phyloP scores from a whole-genome alignment of 1,139 yeast species.

The Suhomyces taliae region DNA sequence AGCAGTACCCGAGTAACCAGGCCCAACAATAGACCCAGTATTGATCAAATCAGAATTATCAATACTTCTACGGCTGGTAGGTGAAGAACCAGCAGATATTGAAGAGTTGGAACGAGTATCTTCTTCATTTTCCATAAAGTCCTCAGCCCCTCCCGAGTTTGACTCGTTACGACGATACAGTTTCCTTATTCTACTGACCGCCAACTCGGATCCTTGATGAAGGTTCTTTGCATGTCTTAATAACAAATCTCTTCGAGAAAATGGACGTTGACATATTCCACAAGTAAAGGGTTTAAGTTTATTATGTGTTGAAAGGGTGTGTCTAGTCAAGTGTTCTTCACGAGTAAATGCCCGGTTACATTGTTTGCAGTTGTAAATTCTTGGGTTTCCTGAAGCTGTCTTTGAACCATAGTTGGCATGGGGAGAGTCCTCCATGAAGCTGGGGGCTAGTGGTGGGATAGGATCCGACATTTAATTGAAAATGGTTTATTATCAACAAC shows the following conservation, averaged over 20 bases:
- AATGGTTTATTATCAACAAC: neutral
- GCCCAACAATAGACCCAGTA: neutral
- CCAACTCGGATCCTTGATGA: constrained; percentile 36
- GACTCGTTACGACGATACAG: constrained; percentile 28
- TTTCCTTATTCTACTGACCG: constrained; percentile 47
- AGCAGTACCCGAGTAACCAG: too few relatives aligned
- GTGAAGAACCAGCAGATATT: constrained; percentile 4
- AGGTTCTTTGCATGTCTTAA: constrained; percentile 34
- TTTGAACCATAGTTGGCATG: constrained; percentile 39
- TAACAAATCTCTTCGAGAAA: constrained; percentile 31
- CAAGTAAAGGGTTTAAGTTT: constrained; percentile 45
- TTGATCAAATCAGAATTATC: constrained; percentile 10
- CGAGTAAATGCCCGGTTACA: constrained; percentile 50
- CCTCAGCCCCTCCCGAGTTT: neutral
- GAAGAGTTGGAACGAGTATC: constrained; percentile 1
- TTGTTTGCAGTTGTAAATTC: constrained; percentile 43
- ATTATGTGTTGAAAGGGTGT: constrained; percentile 46
- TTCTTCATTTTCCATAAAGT: constrained; percentile 3
- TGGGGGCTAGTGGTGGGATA: neutral
- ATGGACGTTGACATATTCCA: constrained; percentile 33
- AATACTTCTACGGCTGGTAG: constrained; percentile 10
- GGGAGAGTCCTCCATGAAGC: neutral
- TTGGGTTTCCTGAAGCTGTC: constrained; percentile 47
- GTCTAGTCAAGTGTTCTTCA: constrained; percentile 50
- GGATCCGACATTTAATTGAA: neutral